Base-by-base conservation (phyloP, 2,329 filamentous ascomycete species). In the Alternaria burnsii region DNA sequence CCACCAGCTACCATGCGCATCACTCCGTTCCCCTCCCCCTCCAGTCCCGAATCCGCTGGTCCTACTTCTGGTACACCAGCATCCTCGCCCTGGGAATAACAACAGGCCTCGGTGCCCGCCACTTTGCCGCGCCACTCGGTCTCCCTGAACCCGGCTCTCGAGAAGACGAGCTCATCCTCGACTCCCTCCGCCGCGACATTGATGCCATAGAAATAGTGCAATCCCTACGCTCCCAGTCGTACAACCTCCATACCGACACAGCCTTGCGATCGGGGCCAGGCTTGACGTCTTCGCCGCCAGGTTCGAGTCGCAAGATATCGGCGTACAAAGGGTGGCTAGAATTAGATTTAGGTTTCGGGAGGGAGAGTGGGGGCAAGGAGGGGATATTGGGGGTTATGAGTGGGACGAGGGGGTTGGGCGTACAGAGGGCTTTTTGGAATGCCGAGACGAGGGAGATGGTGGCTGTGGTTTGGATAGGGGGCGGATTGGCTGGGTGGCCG, bases 401-500 rank as follows among this genome's bases (percentile, higher is more conserved):
- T n/a, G 82, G 81, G 9, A 75, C 76, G 32, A 75, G 76, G 53
- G 80, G 79, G 3, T 59, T 83, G 22, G 82, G 80, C 8, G 74
- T 78, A 68, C 86, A 92, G 81, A 84, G 86, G 68, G 78, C 90
- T 2, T 93, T 91, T 72, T 87, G 84, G 82, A 87, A 91, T 72
- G 71, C 80, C 4, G 76, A 76, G 30, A 86, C 87, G 7, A 83
- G 87, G 66, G 86, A 87, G 68, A 76, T 88, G 34, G 79, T 89
- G 11, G 85, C 83, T 51, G 82, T 93, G n/a, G 81, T 93, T 5
- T 91, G 84, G 81, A 84, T 93, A 55, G 91, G 91, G 7, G 76
- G 82, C n/a, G 86, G 82, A 1, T 73, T 90, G 20, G 82, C 84
- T 48, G 91, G 91, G 4, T 94, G 90, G 89, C 91, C 91, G 1